Conservation (phyloP, 208 protist species). For the Leptomonas seymouri region DNA sequence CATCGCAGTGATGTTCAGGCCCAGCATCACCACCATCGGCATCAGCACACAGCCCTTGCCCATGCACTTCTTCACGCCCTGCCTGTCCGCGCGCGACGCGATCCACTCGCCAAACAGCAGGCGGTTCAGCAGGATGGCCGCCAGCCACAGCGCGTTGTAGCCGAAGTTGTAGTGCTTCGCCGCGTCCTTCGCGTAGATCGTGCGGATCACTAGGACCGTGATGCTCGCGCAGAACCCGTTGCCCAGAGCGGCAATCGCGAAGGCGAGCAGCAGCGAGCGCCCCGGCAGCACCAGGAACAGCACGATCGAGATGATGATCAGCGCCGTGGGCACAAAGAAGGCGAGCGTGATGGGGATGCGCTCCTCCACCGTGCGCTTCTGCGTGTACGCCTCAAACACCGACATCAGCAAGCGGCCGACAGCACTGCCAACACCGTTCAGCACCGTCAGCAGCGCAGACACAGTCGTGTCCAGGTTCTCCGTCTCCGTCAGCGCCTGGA, state of each 20-base stretch:
- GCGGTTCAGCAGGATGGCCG: slow-evolving; percentile 57
- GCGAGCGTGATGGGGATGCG: slow-evolving; percentile 56
- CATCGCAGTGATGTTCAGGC: slow-evolving; percentile 31
- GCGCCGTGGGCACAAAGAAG: slow-evolving; percentile 41
- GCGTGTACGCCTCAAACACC: slow-evolving; percentile 51
- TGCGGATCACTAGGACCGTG: slow-evolving; percentile 60
- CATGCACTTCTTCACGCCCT: slow-evolving; percentile 30
- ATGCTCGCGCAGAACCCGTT: slow-evolving; percentile 62
- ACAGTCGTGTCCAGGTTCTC: slow-evolving; percentile 21
- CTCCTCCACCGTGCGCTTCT: slow-evolving; percentile 43
- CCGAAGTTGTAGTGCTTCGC: slow-evolving; percentile 80
- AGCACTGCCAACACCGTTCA: slow-evolving; percentile 59
- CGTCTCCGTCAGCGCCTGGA: slow-evolving; percentile 37
- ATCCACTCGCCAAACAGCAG: slow-evolving; percentile 77
- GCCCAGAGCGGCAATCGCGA: slow-evolving; percentile 51
- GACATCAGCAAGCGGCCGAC: slow-evolving; percentile 51
- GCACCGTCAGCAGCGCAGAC: slow-evolving; percentile 46
- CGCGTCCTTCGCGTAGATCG: slow-evolving; percentile 65
- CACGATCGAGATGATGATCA: slow-evolving; percentile 43
- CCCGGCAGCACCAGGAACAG: slow-evolving; percentile 47
- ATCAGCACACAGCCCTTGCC: slow-evolving; percentile 42
- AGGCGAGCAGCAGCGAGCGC: slow-evolving; percentile 47
- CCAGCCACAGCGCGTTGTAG: slow-evolving; percentile 36
- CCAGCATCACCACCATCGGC: slow-evolving; percentile 51
- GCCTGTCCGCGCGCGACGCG: slow-evolving; percentile 48